phyloP scores from a whole-genome alignment of 805 yeast species.

The Candida jianshihensis region DNA sequence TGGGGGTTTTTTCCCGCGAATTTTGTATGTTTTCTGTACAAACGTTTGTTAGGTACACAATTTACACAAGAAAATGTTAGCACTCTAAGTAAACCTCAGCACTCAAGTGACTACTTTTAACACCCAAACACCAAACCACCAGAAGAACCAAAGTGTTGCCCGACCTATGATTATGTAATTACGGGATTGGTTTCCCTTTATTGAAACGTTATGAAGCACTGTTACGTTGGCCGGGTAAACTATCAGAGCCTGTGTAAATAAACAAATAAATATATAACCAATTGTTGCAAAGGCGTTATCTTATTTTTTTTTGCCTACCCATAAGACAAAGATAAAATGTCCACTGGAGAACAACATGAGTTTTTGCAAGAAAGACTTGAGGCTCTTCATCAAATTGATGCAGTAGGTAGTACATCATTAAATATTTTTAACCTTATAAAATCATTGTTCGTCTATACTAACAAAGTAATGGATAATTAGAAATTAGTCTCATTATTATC shows the following conservation, averaged over 20 bases:
- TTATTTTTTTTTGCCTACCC: background rate
- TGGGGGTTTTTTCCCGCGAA: too few species aligned
- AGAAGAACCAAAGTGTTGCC: too few species aligned
- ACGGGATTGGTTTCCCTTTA: too few species aligned
- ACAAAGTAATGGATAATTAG: too few species aligned
- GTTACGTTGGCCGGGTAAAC: too few species aligned
- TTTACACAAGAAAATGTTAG: conserved; percentile 20
- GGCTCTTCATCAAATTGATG: conserved; percentile 44
- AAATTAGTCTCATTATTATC: conserved; percentile 45
- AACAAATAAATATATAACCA: too few species aligned
- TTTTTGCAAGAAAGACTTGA: conserved; percentile 46
- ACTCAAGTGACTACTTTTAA: conserved; percentile 13
- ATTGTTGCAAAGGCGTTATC: too few species aligned
- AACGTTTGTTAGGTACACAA: conserved; percentile 16
- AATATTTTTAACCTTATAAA: too few species aligned
- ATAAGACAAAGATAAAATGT: conserved; percentile 7
- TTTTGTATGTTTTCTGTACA: background rate
- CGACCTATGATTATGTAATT: background rate
- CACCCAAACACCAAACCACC: conserved; percentile 7
- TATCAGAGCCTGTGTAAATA: too few species aligned
- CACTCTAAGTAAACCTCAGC: conserved; percentile 13
- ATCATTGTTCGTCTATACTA: too few species aligned
- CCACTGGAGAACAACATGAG: conserved; percentile 18
- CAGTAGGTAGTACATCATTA: conserved; percentile 14
- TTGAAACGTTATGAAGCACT: too few species aligned